Evolutionary conservation across 148 eudicot species (phyloP), one percentile per base, ranked within the genome.

Genomic region (Camellia granthamiana): DNA sequence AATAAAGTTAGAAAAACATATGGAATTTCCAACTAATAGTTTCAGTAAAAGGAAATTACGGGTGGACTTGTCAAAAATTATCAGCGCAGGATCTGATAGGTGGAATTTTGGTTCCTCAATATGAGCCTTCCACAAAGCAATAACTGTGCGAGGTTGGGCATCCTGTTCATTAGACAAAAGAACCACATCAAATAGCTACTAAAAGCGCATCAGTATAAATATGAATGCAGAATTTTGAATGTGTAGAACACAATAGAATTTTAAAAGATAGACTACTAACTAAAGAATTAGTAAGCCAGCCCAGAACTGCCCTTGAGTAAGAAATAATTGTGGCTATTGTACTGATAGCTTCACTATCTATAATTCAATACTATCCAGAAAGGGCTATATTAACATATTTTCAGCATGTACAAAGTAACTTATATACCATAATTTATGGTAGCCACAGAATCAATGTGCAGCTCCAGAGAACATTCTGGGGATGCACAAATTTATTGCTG

Each of bases 81-180:
- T 85, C 75, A 90, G 74, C 56, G 85, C 51, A 64, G 89, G 89
- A 82, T 87, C 91, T 61, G 89, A 72, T 16, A 82, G 87, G 7
- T 82, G 86, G 77, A 89, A 84, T 54, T 89, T 90, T 16, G 89
- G 90, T 72, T 89, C 93, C 77, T 79, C 83, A 49, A 90, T 74
- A 61, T 83, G 80, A 58, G 84, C 83, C 78, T 78, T 90, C 91
- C 88, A 89, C 68, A 90, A 85, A 81, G 88, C 77, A 80, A 90
- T 75, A 54, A 82, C 81, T 38, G 88, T 77, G 77, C 82, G 86
- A 74, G 93, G 93, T 56, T 86, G 88, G 51, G 91, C 79, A 69
- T 87, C 91, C 93, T 90, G 90, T 78, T 63, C 80, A 87, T 76
- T 41, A 72, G 7, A 74, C 77, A 52, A 46, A 68, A 43, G 43